Evolutionary conservation across 495 filamentous ascomycete genomes (phyloP).

Genomic region (Hyaloscypha bicolor): DNA sequence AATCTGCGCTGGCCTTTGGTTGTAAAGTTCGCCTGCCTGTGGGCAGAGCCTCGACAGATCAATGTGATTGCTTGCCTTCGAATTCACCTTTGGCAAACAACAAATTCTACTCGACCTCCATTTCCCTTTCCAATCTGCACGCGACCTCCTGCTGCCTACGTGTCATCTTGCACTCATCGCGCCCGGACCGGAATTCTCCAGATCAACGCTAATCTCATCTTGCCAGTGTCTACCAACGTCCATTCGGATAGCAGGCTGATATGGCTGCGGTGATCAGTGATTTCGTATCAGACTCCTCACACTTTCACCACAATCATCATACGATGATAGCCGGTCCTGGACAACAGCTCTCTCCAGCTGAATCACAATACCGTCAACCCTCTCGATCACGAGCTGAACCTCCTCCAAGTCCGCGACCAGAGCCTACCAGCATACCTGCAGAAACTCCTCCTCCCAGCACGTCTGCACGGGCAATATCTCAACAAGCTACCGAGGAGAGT

Average conservation of each 20-base stretch:
- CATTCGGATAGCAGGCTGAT: constrained; percentile 30
- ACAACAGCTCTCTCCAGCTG: constrained; percentile 25
- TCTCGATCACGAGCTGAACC: constrained; percentile 23
- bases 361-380: constrained; percentile 28
- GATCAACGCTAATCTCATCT: neutral
- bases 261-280: constrained; percentile 40
- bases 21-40: neutral
- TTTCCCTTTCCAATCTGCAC: neutral
- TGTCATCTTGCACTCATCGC: neutral
- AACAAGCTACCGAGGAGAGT: constrained; percentile 10
- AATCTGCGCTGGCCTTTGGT: neutral
- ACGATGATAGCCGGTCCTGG: constrained; percentile 25
- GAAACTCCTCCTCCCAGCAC: constrained; percentile 22
- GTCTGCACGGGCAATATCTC: constrained; percentile 8
- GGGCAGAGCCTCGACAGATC: constrained; percentile 16
- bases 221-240: constrained; percentile 8
- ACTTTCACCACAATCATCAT: constrained; percentile 25
- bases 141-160: neutral
- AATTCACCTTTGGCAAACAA: neutral
- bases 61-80: constrained; percentile 6
- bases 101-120: neutral
- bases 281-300: constrained; percentile 31
- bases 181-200: neutral
- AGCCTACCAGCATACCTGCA: constrained; percentile 13
- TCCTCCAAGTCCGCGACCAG: constrained; percentile 30